phyloP scores from a whole-genome alignment of 164 flowering plant genomes.

The Stephania cephalantha region DNA sequence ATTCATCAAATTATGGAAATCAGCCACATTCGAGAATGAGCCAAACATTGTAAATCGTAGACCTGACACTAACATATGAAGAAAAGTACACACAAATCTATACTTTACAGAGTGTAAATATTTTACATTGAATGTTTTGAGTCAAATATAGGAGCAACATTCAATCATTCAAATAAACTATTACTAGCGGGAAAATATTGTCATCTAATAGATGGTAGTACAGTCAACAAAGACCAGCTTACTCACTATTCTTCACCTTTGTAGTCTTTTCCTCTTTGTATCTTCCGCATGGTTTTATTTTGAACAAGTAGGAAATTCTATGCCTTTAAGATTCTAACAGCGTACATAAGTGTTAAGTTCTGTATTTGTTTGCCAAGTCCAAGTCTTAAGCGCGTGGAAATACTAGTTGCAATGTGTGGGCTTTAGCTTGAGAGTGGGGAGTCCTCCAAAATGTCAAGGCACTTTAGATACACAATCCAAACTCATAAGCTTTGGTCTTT shows the following conservation, averaged over 20 bases:
- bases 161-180: background rate
- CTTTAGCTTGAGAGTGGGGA: no score
- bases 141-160: background rate
- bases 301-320: no score
- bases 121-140: background rate
- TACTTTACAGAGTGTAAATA: background rate
- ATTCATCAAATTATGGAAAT: background rate
- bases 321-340: no score
- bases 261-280: no score
- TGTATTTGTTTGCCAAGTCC: no score
- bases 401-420: no score
- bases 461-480: no score
- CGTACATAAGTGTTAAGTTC: no score
- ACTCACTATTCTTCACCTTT: background rate
- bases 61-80: background rate
- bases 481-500: no score
- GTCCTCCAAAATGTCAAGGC: no score
- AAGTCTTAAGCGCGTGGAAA: no score
- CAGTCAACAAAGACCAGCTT: background rate
- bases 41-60: background rate
- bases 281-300: no score
- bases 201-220: background rate
- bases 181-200: background rate
- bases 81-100: background rate
- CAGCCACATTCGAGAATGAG: background rate